phyloP scores from a whole-genome alignment of 192 early-diverging fungal genomes.

The Backusella luteola region DNA sequence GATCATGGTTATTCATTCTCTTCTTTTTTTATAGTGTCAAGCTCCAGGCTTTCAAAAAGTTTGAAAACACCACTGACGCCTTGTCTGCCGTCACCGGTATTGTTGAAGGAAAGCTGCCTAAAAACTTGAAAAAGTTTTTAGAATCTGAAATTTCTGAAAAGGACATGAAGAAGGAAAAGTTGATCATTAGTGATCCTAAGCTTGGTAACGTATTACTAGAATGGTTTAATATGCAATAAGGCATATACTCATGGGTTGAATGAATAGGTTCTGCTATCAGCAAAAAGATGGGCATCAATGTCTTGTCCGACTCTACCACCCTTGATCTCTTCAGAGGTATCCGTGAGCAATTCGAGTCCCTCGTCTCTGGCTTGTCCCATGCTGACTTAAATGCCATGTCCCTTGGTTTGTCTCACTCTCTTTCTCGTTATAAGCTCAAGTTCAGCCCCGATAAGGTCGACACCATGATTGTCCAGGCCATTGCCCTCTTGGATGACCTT shows the following conservation, averaged over 20 bases:
- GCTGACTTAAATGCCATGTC: conserved; percentile 94
- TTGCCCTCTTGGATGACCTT: conserved; percentile 94
- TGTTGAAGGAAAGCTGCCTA: conserved; percentile 94
- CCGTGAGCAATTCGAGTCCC: conserved; percentile 86
- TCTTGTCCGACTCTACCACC: conserved; percentile 71
- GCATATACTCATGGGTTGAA: too few species aligned
- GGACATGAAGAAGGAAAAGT: conserved; percentile 89
- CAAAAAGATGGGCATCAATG: conserved; percentile 85
- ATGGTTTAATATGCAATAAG: too few species aligned
- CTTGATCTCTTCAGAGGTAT: conserved; percentile 97
- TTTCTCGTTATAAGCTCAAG: conserved; percentile 99
- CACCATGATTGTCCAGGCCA: conserved; percentile 99
- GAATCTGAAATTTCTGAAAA: conserved; percentile 78
- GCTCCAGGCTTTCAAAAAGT: conserved; percentile 95
- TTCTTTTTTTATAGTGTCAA: conserved; percentile 60
- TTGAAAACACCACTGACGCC: conserved; percentile 98
- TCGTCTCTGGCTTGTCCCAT: conserved; percentile 83
- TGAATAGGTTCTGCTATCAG: conserved; percentile 65
- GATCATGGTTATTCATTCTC: neutral
- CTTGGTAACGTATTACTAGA: conserved; percentile 55
- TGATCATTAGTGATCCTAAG: conserved; percentile 93
- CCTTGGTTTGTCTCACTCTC: conserved; percentile 97
- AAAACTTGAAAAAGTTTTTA: conserved; percentile 94
- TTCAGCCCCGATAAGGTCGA: conserved; percentile 99
- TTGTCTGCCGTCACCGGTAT: conserved; percentile 92